Conservation (phyloP, 768 basidiomycete genomes). For the Ephemerocybe angulata region DNA sequence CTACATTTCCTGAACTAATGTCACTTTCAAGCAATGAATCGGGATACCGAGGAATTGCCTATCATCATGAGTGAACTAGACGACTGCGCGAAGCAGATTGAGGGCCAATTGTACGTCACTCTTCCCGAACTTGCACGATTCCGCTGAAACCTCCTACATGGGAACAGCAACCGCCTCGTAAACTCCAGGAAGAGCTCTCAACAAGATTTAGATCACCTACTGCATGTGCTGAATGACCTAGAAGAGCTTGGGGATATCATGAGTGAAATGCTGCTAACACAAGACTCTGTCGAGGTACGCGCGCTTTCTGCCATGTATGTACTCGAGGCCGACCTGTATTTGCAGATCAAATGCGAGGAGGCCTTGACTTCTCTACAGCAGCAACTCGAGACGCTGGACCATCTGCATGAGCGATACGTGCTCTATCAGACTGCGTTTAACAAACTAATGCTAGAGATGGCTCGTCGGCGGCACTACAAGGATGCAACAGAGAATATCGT, state of each 20-base stretch:
- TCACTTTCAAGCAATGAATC: slow-evolving; percentile 59
- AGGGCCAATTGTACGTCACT: slow-evolving; percentile 51
- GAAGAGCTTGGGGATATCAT: slow-evolving; percentile 80
- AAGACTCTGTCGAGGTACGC: slow-evolving; percentile 65
- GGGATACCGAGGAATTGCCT: slow-evolving; percentile 76
- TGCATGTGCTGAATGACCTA: slow-evolving; percentile 54
- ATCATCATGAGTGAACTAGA: slow-evolving; percentile 72
- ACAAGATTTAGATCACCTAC: slow-evolving; percentile 48
- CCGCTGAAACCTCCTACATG: not conserved
- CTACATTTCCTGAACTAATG: not conserved
- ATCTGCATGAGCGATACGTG: slow-evolving; percentile 62
- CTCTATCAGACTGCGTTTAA: slow-evolving; percentile 71
- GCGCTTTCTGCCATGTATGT: not conserved
- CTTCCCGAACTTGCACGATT: not conserved
- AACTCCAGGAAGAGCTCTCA: slow-evolving; percentile 40
- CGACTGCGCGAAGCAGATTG: slow-evolving; percentile 49
- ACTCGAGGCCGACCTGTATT: too few species aligned
- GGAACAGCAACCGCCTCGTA: slow-evolving; percentile 47
- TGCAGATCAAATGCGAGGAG: slow-evolving; percentile 49
- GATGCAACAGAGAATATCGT: slow-evolving; percentile 66
- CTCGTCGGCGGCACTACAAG: slow-evolving; percentile 60
- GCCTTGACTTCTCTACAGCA: slow-evolving; percentile 54
- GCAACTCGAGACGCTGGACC: slow-evolving; percentile 58
- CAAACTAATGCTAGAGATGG: slow-evolving; percentile 71
- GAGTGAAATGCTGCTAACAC: slow-evolving; percentile 68